Base-by-base conservation (phyloP, 129 eudicot genomes). In the Cynara cardunculus region DNA sequence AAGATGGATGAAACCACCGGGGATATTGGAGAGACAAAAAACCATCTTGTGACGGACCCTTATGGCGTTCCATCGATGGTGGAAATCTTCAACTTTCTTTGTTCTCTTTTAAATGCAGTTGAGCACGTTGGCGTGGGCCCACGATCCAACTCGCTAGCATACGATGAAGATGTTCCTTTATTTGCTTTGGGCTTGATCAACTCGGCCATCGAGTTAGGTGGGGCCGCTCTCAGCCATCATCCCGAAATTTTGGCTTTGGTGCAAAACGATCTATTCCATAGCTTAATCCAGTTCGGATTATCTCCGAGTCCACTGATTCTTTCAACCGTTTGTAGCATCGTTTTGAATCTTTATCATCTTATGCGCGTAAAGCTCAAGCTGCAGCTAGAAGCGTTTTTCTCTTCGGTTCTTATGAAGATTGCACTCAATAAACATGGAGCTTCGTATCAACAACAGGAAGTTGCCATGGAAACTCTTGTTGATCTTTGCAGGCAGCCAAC, bases 361-460 rank as follows among this genome's bases (percentile, higher is more conserved):
- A 83, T 92, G 84, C 97, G 97, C 14, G 86, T 83, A 26, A 87
- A 90, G 69, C 89, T 92, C 71, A 90, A 92, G 75, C 86, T 92
- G 30, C 97, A 92, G 77, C 87, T 92, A n/a, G 97, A 92, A 83
- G 93, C 97, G 18, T 92, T 92, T 75, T 83, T 92, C 62, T 85
- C 95, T 56, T 61, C 85, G 44, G 93, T 92, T 68, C 74, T 92
- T 27, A 84, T 92, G 88, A 90, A 89, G 78, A 77, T 88, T 62
- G 91, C 95, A 7, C 87, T 85, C 22, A 92, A 89, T 77, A 88
- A 86, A 72, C 86, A 90, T 56, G 95, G 95, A 53, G 91, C 87
- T 71, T 92, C 91, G 5, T 92, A 90, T 84, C 97, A 90, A 65
- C 97, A 81, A 81, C 95, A 90, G 86, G 95, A 92, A 77, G 97